Evolutionary conservation across 2,329 filamentous ascomycete genomes (phyloP).

Genomic region (Calonectria honghensis): DNA sequence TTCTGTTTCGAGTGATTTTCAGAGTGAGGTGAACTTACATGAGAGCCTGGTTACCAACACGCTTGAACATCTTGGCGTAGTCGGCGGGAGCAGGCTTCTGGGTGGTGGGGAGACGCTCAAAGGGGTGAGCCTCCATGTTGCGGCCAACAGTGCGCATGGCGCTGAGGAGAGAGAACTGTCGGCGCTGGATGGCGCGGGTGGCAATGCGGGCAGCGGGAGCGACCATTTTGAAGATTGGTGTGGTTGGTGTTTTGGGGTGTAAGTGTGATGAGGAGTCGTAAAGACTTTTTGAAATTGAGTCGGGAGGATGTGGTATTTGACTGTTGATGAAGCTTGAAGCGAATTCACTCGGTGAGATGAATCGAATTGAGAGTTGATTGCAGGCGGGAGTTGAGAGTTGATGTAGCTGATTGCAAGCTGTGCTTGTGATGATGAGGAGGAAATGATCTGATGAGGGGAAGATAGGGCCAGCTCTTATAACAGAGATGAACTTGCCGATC

Average conservation of each 20-base stretch:
- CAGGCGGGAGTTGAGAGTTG: slow-evolving; percentile 49
- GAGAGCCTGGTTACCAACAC: slow-evolving; percentile 56
- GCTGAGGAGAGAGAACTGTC: slow-evolving; percentile 60
- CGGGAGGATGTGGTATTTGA: slow-evolving; percentile 25
- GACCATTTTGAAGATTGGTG: slow-evolving; percentile 53
- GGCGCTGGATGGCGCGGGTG: slow-evolving; percentile 55
- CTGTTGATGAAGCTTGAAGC: slow-evolving; percentile 35
- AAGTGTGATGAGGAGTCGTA: slow-evolving; percentile 45
- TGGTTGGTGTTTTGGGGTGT: slow-evolving; percentile 42
- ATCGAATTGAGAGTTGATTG: slow-evolving; percentile 48
- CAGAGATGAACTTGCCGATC: slow-evolving; percentile 44
- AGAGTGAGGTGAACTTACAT: slow-evolving; percentile 56
- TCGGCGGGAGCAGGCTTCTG: slow-evolving; percentile 56
- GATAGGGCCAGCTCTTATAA: slow-evolving; percentile 52
- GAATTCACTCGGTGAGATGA: slow-evolving; percentile 44
- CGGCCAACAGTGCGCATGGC: slow-evolving; percentile 59
- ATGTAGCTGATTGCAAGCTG: slow-evolving; percentile 42
- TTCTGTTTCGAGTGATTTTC: background rate
- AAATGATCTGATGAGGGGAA: slow-evolving; percentile 44
- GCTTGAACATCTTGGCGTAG: slow-evolving; percentile 58
- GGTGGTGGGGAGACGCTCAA: slow-evolving; percentile 57
- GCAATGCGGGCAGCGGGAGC: slow-evolving; percentile 56
- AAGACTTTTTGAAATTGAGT: slow-evolving; percentile 41
- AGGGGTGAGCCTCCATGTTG: slow-evolving; percentile 61
- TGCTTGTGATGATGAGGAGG: slow-evolving; percentile 51